Base-by-base conservation (phyloP, 139 green algal genomes). In the Auxenochlorella pyrenoidosa region DNA sequence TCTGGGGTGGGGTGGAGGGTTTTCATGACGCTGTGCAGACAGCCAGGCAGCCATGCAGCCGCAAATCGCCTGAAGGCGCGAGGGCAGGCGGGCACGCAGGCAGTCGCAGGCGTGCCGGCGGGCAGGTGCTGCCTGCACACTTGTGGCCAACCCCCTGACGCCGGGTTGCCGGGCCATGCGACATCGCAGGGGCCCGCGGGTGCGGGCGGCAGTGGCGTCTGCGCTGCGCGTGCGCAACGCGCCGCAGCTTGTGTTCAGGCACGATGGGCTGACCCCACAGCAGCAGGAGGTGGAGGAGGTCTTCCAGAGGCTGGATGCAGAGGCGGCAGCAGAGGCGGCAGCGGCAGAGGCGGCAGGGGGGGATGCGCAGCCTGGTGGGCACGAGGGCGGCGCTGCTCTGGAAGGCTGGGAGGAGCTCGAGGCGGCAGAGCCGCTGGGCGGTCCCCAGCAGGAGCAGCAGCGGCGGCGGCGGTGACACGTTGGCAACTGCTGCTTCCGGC, bases 241-340 rank as follows among this genome's bases (percentile, higher is more conserved):
- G 70, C 92, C 92, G 3, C 80, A 81, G 30, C 79, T 94, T 12
- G 89, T 91, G 77, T 94, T 94, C 68, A 30, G 87, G 18, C 75
- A 83, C 28, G 83, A 93, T 41, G 34, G 38, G 10, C 76, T 79
- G 12, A 88, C 84, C 12, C 36, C 30, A 0, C 34, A 91, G 73
- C 75, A 94, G 79, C 75, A 38, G 32, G 43, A 83, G 63, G 36
- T 94, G 70, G 85, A 93, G 54, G 40, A 72, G 21, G 68, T 85
- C 12, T 72, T 93, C 2, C 13, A 60, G 6, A 54, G 66, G 43
- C 81, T 93, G 26, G 79, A 85, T 36, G 44, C 15, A 13, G 82
- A 79, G 66, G 65, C 30, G 18, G 41, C 38, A 3, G 32, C 3
- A 30, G 63, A 63, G 1, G 79, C 34, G 21, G 54, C 22, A 73